Base-by-base conservation (phyloP, 1,284 basidiomycete genomes). In the Meripilus lineatus region DNA sequence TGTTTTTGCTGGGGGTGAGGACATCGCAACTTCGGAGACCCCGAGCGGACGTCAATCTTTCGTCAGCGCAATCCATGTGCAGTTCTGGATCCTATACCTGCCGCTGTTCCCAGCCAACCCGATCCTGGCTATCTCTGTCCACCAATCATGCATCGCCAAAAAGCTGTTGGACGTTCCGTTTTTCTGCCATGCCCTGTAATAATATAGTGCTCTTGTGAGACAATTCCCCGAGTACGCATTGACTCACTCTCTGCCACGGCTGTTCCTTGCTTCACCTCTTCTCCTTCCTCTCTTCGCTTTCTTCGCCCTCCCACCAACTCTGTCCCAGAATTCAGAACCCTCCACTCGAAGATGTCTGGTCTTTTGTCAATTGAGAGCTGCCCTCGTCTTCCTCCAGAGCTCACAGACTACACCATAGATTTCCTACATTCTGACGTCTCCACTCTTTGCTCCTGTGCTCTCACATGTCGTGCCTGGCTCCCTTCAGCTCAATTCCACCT, bases 401-500 rank as follows among this genome's bases (percentile, higher is more conserved):
- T 61, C 23, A 38, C 57, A 22, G 59, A 61, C 41, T 32, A 50
- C 6, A 49, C 61, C 42, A 54, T 62, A 28, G 57, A 57, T 45
- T 55, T 52, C 28, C 47, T 58, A 10, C 55, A 55, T 37, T 39
- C 48, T 39, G 58, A 64, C 43, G 32, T 7, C 15, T 17, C 32
- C 13, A 44, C 52, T 11, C 61, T 64, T 30, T 41, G 46, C 32
- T 25, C 54, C 3, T 60, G 58, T 48, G 56, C 53, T 37, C 52
- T 64, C 7, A 59, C 58, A 23, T 61, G 54, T 50, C 55, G 55
- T 47, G 40, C 50, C 7, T 63, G 59, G 61, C 48, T 59, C 22
- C 50, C 51, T 15, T 40, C 58, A n/a, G 47, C 55, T 24, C 57
- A 59, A 15, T 57, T 52, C 41, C 56, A 61, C 42, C 51, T 64